Evolutionary conservation across 257 asterid genomes (phyloP), one percentile per base, ranked within the genome.

Genomic region (Solanum piurae): DNA sequence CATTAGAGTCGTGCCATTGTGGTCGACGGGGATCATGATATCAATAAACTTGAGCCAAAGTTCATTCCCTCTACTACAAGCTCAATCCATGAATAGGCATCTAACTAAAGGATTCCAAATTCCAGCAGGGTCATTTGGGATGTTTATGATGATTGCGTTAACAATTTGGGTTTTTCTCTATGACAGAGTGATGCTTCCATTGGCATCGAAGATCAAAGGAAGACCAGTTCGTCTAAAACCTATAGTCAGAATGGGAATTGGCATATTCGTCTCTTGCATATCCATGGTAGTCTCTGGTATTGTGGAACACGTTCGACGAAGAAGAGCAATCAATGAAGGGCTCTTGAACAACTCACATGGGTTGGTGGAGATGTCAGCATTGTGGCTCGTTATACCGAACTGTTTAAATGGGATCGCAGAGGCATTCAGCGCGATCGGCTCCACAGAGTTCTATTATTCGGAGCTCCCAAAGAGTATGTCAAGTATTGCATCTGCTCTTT

Each of bases 381-480:
- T 93, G 89, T 93, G 96, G 98, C 93, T 93, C 18, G 88, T 93
- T 7, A 94, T 96, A 9, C 96, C 92, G 49, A 60, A 93, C 31
- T 27, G 88, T 85, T 40, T 93, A 77, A 87, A 12, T 3, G 98
- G 96, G n/a, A 84, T 94, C 6, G 94, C 98, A 1, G 98, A 94
- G 90, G 96, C 94, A 16, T 89, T 93, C 12, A 93, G 88, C 16
- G 94, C 92, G 7, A 91, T 94, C 0, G 95, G 91, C 3, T 94
- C 93, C 76, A 91, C 91, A 2, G 98, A 94, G 89, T 94, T 94
- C 88, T 94, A 90, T 66, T 93, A 90, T 52, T 89, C 96, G 0
- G 96, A 94, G 90, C 92, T 94, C 23, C 96, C 98, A 0, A 92
- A 76, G 60, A 93, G 91, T 44, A 93, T 94, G 96, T 91, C 96